Conservation (phyloP, 169 alveolate genomes). For the Cryptosporidium felis region DNA sequence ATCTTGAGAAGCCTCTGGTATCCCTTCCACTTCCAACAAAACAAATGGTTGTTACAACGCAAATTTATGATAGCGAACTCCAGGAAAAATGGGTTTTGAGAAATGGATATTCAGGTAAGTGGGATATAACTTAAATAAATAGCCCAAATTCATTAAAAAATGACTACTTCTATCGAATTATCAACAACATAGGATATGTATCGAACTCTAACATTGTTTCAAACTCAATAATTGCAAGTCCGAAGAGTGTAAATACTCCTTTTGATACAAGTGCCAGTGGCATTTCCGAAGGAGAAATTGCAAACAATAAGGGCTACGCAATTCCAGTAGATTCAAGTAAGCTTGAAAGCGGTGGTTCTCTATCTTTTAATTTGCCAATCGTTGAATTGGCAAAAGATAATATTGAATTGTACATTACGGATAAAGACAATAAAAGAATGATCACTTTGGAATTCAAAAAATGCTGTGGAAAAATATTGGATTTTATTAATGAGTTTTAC, state of each 20-base stretch:
- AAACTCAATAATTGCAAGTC: background rate
- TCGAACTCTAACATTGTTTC: background rate
- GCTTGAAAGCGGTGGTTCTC: slow-evolving; percentile 5
- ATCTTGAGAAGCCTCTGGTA: slow-evolving; percentile 13
- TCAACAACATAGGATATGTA: background rate
- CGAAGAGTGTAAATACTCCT: background rate
- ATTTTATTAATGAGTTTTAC: background rate
- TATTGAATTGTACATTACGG: background rate
- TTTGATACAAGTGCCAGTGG: background rate
- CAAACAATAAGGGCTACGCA: background rate
- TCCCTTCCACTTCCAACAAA: slow-evolving; percentile 21
- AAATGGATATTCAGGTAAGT: slow-evolving; percentile 40
- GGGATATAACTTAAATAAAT: no score
- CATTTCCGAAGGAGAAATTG: background rate
- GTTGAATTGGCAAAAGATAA: background rate
- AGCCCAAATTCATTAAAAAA: background rate
- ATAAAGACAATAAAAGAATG: background rate
- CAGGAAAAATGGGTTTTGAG: slow-evolving; percentile 36
- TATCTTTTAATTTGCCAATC: slow-evolving; percentile 20
- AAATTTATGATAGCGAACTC: background rate
- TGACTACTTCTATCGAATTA: background rate
- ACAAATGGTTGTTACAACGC: background rate
- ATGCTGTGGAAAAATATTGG: slow-evolving; percentile 22
- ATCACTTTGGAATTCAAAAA: background rate
- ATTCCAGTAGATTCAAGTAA: slow-evolving; percentile 5